A percentile compares a stretch with the other conserved stretches of the same genome.
Evolutionary conservation across 805 yeast genomes (phyloP).

Genomic region (Ogataea angusta): DNA sequence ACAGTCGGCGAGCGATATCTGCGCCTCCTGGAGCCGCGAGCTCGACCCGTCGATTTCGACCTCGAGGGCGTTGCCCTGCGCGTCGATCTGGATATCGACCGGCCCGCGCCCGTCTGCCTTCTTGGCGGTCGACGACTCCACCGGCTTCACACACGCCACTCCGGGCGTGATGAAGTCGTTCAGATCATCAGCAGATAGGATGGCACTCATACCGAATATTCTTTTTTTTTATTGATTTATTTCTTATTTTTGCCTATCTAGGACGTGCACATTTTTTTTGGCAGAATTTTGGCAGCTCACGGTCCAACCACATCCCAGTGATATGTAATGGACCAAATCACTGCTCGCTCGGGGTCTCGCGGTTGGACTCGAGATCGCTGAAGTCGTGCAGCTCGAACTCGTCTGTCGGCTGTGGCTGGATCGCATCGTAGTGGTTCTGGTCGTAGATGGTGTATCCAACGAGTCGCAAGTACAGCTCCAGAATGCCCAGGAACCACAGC

Average conservation of each 20-base stretch:
- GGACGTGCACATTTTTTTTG: constrained; percentile 1
- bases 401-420: constrained; percentile 11
- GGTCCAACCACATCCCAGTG: constrained; percentile 1
- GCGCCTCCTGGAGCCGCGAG: constrained; percentile 67
- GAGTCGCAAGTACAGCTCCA: constrained; percentile 56
- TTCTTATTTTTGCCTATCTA: constrained; percentile 9
- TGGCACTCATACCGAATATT: constrained; percentile 63
- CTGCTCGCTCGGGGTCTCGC: constrained; percentile 18
- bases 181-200: constrained; percentile 82
- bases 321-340: constrained; percentile 1
- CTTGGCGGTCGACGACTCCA: constrained; percentile 36
- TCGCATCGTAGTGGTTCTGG: constrained; percentile 15
- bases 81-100: constrained; percentile 56
- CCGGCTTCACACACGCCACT: constrained; percentile 90
- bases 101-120: constrained; percentile 21
- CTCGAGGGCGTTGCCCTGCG: constrained; percentile 60
- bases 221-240: not conserved
- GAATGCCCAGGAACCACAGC: constrained; percentile 59
- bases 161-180: constrained; percentile 96
- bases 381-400: constrained; percentile 29
- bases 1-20: constrained; percentile 87
- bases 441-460: constrained; percentile 25
- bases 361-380: constrained; percentile 24
- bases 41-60: constrained; percentile 57
- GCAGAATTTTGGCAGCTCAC: not conserved